Base-by-base conservation (phyloP, 805 yeast species). In the Ogataea chonburiensis region DNA sequence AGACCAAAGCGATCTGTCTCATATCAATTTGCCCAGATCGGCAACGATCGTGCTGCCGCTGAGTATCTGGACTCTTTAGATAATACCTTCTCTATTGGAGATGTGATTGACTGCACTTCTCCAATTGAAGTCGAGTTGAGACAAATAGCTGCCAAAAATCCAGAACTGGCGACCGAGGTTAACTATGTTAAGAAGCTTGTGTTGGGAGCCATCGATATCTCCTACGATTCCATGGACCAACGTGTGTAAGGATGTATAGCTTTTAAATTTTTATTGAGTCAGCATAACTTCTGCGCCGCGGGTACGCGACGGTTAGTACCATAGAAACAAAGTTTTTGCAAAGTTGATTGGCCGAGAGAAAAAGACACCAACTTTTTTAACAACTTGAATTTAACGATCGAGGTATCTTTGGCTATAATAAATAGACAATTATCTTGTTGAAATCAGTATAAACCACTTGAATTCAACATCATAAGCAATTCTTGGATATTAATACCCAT, bases 21-120 rank as follows among this genome's bases (percentile, higher is more conserved):
- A 29, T 52, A 52, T 28, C 56, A 52, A 33, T 38, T 52, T 26
- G 56, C 56, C 2, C 56, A 52, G 33, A 49, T 52, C 28, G 56
- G 56, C 24, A 28, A 49, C 30, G 56, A 52, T 33, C 16, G 11
- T 12, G 36, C 21, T 10, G 55, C 55, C 5, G 37, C 46, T 2
- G 49, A 47, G 15, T 52, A 50, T 24, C 37, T 52, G 13, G 56
- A 52, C 23, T 35, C 42, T 10, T 31, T 52, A 18, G 55, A 52
- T 25, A 40, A 42, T 31, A 35, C 46, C 25, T 17, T 24, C 4
- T 4, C 16, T 2, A 43, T 52, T 29, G 56, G 56, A 25, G 54
- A 52, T 34, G 55, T 52, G 12, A 41, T 52, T 28, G 56, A 52
- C 27, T 50, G 55, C 31, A 52, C 56, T 2, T 50, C 56, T 4